Evolutionary conservation across 495 filamentous ascomycete species (phyloP).

Genomic region (Cetradonia linearis): DNA sequence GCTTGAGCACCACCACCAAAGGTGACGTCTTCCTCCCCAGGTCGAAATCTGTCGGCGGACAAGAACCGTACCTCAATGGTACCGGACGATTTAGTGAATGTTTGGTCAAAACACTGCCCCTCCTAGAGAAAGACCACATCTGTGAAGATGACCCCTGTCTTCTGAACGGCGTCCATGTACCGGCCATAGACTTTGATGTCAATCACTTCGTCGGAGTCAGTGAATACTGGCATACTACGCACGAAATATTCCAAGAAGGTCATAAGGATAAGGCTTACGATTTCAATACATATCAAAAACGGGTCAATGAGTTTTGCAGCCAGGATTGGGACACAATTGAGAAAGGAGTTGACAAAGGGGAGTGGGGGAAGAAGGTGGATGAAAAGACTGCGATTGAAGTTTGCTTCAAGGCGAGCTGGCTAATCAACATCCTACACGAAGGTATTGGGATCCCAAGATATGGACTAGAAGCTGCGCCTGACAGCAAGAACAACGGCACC

Average conservation of each 20-base stretch:
- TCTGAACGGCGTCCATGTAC: slow-evolving; percentile 78
- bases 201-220: slow-evolving; percentile 98
- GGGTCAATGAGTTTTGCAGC: slow-evolving; percentile 75
- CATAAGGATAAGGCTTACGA: slow-evolving; percentile 82
- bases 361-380: slow-evolving; percentile 72
- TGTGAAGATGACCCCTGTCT: slow-evolving; percentile 80
- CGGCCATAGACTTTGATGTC: slow-evolving; percentile 93
- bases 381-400: slow-evolving; percentile 66
- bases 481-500: slow-evolving; percentile 54
- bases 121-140: slow-evolving; percentile 81
- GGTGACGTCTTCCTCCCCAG: slow-evolving; percentile 33
- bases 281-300: slow-evolving; percentile 77
- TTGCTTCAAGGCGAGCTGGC: slow-evolving; percentile 96
- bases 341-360: slow-evolving; percentile 46
- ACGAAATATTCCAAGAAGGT: slow-evolving; percentile 78
- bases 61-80: slow-evolving; percentile 54
- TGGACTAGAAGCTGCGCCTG: slow-evolving; percentile 54
- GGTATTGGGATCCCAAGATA: slow-evolving; percentile 92
- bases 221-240: slow-evolving; percentile 98
- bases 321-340: slow-evolving; percentile 71
- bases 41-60: slow-evolving; percentile 44
- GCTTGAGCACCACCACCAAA: slow-evolving; percentile 51
- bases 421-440: slow-evolving; percentile 91
- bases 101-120: slow-evolving; percentile 64
- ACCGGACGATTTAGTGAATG: slow-evolving; percentile 85